Evolutionary conservation across 2,329 filamentous ascomycete genomes (phyloP).

Genomic region (Triangularia verruculosa): DNA sequence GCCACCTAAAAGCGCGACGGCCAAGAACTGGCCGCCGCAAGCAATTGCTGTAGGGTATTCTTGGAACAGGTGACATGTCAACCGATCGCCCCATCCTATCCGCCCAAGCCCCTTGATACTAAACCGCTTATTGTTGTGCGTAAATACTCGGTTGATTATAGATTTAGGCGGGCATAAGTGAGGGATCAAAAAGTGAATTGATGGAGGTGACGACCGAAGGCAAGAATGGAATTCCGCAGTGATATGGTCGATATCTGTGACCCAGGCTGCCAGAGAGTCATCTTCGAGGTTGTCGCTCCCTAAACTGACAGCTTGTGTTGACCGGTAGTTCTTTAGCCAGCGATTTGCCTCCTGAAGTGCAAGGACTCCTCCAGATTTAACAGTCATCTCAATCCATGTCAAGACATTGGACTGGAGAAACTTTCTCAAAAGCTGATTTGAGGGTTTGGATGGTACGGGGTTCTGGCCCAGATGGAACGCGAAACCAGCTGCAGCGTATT

Average conservation of each 20-base stretch:
- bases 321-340: neutral
- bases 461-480: constrained; percentile 34
- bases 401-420: constrained; percentile 36
- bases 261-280: neutral
- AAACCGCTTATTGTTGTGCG: neutral
- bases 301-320: neutral
- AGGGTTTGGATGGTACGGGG: constrained; percentile 18
- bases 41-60: neutral
- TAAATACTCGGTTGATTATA: constrained; percentile 6
- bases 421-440: constrained; percentile 26
- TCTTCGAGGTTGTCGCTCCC: neutral
- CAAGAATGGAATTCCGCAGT: constrained; percentile 1
- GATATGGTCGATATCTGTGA: constrained; percentile 1
- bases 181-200: constrained; percentile 12
- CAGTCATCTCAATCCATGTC: constrained; percentile 36
- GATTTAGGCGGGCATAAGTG: constrained; percentile 8
- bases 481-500: constrained; percentile 33
- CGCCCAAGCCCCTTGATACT: neutral
- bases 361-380: neutral
- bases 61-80: neutral
- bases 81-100: constrained; percentile 4
- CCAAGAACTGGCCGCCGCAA: neutral
- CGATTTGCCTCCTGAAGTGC: neutral
- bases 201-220: constrained; percentile 5
- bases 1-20: neutral